phyloP scores from a whole-genome alignment of 129 eudicot species.

The Dittrichia graveolens region DNA sequence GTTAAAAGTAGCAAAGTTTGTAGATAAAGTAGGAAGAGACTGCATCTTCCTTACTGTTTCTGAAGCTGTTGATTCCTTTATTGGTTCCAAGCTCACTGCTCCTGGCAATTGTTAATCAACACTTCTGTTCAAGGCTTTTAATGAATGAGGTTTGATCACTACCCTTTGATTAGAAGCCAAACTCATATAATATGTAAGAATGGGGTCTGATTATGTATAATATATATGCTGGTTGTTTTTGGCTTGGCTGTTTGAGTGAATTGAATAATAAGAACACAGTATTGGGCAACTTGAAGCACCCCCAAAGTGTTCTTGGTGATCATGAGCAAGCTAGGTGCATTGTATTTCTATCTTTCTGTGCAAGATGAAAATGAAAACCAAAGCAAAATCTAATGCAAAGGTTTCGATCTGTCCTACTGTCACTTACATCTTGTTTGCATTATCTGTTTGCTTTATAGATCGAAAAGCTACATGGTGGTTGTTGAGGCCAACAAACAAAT shows the following conservation, averaged over 20 bases:
- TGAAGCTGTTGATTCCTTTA: constrained; percentile 60
- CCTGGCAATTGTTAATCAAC: constrained; percentile 28
- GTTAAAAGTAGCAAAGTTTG: constrained; percentile 51
- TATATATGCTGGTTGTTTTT: constrained; percentile 22
- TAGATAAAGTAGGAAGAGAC: constrained; percentile 48
- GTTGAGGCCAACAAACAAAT: too few species aligned
- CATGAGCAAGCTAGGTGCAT: not conserved
- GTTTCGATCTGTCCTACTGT: not conserved
- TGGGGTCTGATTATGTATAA: constrained; percentile 21
- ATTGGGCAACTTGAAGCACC: constrained; percentile 27
- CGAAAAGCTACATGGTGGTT: too few species aligned
- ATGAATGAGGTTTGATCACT: constrained; percentile 14
- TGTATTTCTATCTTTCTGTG: constrained; percentile 11
- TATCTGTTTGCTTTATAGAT: too few species aligned
- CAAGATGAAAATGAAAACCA: not conserved
- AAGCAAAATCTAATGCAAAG: constrained; percentile 14
- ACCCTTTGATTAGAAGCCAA: constrained; percentile 15
- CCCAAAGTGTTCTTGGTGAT: constrained; percentile 21
- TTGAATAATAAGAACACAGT: constrained; percentile 23
- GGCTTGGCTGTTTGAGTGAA: constrained; percentile 14
- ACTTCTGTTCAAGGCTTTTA: constrained; percentile 1
- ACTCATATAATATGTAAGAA: constrained; percentile 24
- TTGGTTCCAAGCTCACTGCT: constrained; percentile 35
- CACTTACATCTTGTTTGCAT: too few species aligned
- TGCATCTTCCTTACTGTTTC: constrained; percentile 54